Evolutionary conservation across 768 basidiomycete genomes (phyloP), one percentile per base, ranked within the genome.

Genomic region (Tubosaeta sp.): DNA sequence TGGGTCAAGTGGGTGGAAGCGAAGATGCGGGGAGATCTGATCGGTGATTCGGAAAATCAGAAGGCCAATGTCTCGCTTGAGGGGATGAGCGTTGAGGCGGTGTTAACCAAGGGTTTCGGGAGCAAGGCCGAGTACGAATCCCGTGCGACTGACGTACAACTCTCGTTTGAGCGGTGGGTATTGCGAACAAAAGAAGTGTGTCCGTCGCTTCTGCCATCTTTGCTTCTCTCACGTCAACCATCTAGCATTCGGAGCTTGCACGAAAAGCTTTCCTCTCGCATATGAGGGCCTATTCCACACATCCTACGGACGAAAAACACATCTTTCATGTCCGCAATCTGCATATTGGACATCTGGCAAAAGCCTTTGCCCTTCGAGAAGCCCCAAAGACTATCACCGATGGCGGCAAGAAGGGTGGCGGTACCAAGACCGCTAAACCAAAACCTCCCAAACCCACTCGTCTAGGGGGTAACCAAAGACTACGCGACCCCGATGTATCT

Each of bases 211-310:
- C 30, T 30, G 14, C 12, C 30, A 9, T 30, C 25, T 62, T 36
- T 14, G n/a, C 40, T 34, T 21, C 29, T 35, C 44, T 55, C 46
- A 58, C 18, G 38, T 25, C 6, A 46, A 10, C n/a, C 18, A 16
- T 36, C 2, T 53, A 98, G 96, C 86, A 94, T 62, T 75, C 82
- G 12, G 75, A 76, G 13, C 65, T 86, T 14, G 93, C 96, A 16
- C 82, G 90, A 25, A 86, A 79, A 59, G 96, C 94, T 0, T 99
- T 87, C 72, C 75, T 83, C 31, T 96, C 95, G 0, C 93, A 95
- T 67, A 84, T 97, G 74, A 82, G 95, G 48, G 96, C 96, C 0
- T 99, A 98, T 68, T 87, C 96, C 27, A 99, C 96, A 1, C 96
- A 99, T 71, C 94, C 96, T 0, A 80, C 88, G 14, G 84, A 86